Percentiles rank a stretch among this genome's conserved stretches.
Evolutionary conservation across 345 rosid species (phyloP).

Genomic region (Arabis hirsuta): DNA sequence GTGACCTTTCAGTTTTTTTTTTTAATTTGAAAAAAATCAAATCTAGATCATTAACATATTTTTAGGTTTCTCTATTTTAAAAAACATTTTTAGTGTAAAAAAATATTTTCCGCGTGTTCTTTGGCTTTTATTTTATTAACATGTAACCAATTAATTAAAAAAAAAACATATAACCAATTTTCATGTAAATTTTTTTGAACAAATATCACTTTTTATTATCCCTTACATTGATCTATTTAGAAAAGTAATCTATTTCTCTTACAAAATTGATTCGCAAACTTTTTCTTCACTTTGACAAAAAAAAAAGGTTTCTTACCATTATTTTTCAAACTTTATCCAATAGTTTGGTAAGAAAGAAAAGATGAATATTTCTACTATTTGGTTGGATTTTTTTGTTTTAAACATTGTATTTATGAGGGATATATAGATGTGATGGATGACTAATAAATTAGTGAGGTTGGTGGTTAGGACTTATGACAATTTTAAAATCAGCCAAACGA

Average conservation of each 20-base stretch:
- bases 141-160: not conserved
- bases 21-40: not conserved
- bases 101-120: not conserved
- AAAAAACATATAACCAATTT: not conserved
- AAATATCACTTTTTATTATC: not conserved
- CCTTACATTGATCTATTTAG: not conserved
- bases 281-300: slow-evolving; percentile 11
- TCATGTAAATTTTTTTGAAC: not conserved
- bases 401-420: slow-evolving; percentile 17
- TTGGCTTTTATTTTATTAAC: not conserved
- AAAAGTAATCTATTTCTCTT: slow-evolving; percentile 2
- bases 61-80: not conserved
- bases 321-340: slow-evolving; percentile 21
- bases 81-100: no score
- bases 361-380: slow-evolving; percentile 4
- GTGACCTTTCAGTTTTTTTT: no score
- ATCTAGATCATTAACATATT: not conserved
- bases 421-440: slow-evolving; percentile 33
- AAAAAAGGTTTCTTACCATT: not conserved
- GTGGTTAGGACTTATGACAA: slow-evolving; percentile 36
- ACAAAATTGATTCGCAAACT: not conserved
- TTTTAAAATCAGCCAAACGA: slow-evolving; percentile 28
- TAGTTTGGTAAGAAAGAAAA: slow-evolving; percentile 35
- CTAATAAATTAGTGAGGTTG: slow-evolving; percentile 37
- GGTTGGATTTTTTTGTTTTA: slow-evolving; percentile 1